These are phyloP conservation scores for Agrocybe praecox DNA, from an alignment of 768 basidiomycete genomes.

Conservation along the genomic window DNA sequence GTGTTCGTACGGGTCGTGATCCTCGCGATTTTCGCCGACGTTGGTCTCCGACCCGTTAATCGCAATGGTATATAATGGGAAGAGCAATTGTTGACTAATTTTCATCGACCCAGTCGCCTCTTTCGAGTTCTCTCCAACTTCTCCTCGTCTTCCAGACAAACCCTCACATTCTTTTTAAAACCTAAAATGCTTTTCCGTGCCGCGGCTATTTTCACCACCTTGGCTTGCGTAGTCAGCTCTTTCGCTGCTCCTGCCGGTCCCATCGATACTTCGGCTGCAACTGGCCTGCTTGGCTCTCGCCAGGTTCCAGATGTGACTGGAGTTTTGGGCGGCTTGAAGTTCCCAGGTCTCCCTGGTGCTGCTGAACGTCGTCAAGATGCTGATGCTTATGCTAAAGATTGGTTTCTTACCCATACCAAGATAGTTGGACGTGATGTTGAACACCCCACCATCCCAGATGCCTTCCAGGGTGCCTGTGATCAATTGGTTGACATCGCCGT, in stretches of 20 bases:
- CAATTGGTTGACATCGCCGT: constrained; percentile 13
- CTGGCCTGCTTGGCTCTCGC: constrained; percentile 22
- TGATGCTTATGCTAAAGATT: no score
- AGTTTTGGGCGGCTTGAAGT: no score
- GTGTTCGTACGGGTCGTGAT: not conserved
- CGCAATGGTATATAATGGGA: not conserved
- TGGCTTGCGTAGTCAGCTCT: constrained; percentile 20
- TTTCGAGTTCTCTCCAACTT: not conserved
- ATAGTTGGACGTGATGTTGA: not conserved
- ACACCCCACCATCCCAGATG: constrained; percentile 11
- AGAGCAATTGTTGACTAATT: not conserved
- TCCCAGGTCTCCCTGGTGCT: constrained; percentile 24
- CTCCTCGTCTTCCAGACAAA: constrained; percentile 1
- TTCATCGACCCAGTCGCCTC: constrained; percentile 2
- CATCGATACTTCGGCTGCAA: constrained; percentile 6
- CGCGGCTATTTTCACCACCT: constrained; percentile 21
- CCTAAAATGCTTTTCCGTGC: constrained; percentile 25
- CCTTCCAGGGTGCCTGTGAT: constrained; percentile 8
- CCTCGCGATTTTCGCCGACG: not conserved
- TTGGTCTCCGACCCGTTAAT: not conserved
- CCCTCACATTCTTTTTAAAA: constrained; percentile 14
- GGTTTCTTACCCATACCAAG: no score
- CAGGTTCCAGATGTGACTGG: no score
- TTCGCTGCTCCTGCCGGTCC: constrained; percentile 15
- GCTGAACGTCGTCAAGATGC: no score